Conservation (phyloP, 2,329 filamentous ascomycete species). For the Sporothrix inflata region DNA sequence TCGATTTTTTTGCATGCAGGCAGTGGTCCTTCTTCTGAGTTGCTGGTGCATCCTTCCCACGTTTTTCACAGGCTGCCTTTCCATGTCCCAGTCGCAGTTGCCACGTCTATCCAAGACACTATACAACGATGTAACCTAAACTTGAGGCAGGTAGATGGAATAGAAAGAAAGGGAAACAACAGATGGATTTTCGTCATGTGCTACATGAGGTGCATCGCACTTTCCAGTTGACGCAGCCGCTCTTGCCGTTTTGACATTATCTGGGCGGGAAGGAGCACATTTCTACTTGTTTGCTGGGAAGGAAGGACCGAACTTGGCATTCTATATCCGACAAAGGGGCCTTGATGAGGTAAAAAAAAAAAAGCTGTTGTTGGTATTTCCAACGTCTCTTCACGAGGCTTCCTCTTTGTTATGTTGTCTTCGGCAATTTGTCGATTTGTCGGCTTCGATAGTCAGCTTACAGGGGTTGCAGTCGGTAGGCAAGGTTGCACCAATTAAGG, state of each 20-base stretch:
- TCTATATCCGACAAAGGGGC: neutral
- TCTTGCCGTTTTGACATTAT: neutral
- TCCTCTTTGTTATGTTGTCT: neutral
- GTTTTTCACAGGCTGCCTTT: neutral
- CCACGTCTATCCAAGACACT: neutral
- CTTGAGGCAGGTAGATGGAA: neutral
- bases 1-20: too few relatives aligned
- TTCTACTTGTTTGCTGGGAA: neutral
- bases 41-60: too few relatives aligned
- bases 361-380: neutral
- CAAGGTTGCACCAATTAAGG: slow-evolving; percentile 5
- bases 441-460: neutral
- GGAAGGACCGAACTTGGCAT: neutral
- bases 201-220: neutral
- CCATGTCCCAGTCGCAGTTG: neutral
- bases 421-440: neutral
- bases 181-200: neutral
- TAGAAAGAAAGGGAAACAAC: neutral
- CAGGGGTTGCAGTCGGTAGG: neutral
- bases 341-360: too few relatives aligned
- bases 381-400: neutral
- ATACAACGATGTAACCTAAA: neutral
- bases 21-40: too few relatives aligned
- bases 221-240: neutral
- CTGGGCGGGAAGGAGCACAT: neutral